Evolutionary conservation across 495 filamentous ascomycete species (phyloP).

Genomic region (Melanomma pulvis-pyrius): DNA sequence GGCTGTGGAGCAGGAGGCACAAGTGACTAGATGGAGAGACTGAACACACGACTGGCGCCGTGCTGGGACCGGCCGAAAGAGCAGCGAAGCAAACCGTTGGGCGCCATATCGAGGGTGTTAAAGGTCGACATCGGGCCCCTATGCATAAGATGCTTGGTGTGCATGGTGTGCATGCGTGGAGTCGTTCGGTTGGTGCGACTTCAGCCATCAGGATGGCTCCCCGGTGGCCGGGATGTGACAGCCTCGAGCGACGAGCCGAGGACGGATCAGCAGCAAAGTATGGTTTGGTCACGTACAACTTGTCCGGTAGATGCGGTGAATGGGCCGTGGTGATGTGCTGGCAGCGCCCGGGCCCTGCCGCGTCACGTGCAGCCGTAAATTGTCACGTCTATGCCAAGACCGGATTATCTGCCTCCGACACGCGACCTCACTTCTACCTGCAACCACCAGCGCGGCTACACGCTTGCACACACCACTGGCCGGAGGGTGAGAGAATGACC

Average conservation of each 20-base stretch:
- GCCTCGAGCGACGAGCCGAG: conserved; percentile 10
- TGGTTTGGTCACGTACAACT: background rate
- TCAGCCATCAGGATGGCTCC: conserved; percentile 17
- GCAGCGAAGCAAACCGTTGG: conserved; percentile 18
- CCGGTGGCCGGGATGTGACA: conserved; percentile 26
- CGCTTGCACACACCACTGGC: conserved; percentile 19
- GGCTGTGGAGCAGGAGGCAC: conserved; percentile 9
- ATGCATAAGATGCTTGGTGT: conserved; percentile 20
- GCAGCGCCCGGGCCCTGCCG: conserved; percentile 2
- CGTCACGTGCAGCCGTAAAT: background rate
- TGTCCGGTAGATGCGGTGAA: conserved; percentile 14
- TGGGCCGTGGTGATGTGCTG: conserved; percentile 17
- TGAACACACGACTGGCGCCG: conserved; percentile 1
- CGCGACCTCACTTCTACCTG: conserved; percentile 10
- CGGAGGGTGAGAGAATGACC: conserved; percentile 20
- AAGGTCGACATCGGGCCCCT: conserved; percentile 24
- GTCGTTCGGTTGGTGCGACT: conserved; percentile 34
- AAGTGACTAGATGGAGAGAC: conserved; percentile 12
- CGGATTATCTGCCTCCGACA: conserved; percentile 22
- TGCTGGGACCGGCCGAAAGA: conserved; percentile 5
- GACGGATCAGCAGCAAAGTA: background rate
- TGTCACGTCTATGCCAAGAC: background rate
- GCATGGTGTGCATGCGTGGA: conserved; percentile 36
- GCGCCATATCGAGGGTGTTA: conserved; percentile 16
- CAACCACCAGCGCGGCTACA: conserved; percentile 8